Evolutionary conservation across 73 alveolate species (phyloP).

Genomic region (Paramecium sexaurelia): DNA sequence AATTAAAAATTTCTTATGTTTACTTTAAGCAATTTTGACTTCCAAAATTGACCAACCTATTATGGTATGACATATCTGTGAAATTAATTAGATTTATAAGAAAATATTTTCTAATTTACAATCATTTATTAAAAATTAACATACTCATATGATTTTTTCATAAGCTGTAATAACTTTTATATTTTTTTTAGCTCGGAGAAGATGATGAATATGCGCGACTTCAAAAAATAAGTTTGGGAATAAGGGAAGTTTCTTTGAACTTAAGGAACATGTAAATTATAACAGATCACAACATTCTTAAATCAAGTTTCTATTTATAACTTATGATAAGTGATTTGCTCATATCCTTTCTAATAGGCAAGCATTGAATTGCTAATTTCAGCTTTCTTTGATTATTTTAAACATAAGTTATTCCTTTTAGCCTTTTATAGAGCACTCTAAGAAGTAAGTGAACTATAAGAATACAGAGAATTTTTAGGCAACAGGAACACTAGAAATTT

Average conservation of each 20-base stretch:
- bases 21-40: neutral
- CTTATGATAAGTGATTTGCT: neutral
- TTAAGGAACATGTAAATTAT: neutral
- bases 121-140: neutral
- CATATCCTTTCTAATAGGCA: constrained; percentile 33
- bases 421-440: neutral
- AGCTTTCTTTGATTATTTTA: constrained; percentile 26
- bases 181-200: neutral
- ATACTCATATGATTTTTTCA: neutral
- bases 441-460: neutral
- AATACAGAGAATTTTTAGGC: constrained; percentile 19
- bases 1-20: too few relatives aligned
- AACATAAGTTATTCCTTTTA: neutral
- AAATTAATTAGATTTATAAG: neutral
- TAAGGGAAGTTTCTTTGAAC: neutral
- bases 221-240: constrained; percentile 6
- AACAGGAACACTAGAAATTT: neutral
- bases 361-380: constrained; percentile 10
- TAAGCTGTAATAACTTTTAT: neutral
- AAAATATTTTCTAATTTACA: neutral
- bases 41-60: neutral
- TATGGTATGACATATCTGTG: neutral
- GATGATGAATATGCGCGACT: neutral
- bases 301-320: neutral
- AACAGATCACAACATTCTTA: neutral